Conservation (phyloP, 2,329 filamentous ascomycete genomes). For the Trichoderma asperellum region DNA sequence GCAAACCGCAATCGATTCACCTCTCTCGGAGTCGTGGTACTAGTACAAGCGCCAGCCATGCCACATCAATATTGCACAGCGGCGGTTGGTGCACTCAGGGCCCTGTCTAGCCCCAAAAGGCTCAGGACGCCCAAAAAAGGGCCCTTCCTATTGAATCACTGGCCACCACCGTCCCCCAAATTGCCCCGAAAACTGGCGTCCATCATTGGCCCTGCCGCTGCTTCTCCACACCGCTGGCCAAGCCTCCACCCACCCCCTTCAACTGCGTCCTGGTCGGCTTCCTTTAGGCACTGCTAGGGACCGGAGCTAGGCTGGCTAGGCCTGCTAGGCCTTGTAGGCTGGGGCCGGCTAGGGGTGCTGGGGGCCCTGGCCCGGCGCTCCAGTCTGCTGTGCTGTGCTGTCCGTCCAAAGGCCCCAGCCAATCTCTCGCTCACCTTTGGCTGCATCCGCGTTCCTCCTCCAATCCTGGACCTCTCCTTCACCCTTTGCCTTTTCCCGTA, state of each 20-base stretch:
- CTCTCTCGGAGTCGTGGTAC: neutral
- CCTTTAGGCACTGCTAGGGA: constrained; percentile 15
- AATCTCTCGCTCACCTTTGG: neutral
- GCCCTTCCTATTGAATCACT: constrained; percentile 15
- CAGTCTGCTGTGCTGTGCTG: neutral
- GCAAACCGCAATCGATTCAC: neutral
- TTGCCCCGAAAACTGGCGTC: constrained; percentile 28
- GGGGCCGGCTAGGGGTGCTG: neutral
- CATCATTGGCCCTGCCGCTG: neutral
- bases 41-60: neutral
- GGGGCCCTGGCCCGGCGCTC: neutral
- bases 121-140: constrained; percentile 4
- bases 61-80: neutral
- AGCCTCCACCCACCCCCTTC: constrained; percentile 27
- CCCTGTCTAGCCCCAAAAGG: neutral
- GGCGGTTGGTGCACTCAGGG: neutral
- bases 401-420: neutral
- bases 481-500: constrained; percentile 19
- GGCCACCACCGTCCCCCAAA: constrained; percentile 17
- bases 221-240: constrained; percentile 27
- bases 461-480: constrained; percentile 24
- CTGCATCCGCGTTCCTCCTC: constrained; percentile 23
- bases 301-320: constrained; percentile 12
- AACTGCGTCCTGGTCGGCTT: constrained; percentile 1
- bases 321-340: neutral